Base-by-base conservation (phyloP, 148 eudicot species). In the Rhododendron molle region DNA sequence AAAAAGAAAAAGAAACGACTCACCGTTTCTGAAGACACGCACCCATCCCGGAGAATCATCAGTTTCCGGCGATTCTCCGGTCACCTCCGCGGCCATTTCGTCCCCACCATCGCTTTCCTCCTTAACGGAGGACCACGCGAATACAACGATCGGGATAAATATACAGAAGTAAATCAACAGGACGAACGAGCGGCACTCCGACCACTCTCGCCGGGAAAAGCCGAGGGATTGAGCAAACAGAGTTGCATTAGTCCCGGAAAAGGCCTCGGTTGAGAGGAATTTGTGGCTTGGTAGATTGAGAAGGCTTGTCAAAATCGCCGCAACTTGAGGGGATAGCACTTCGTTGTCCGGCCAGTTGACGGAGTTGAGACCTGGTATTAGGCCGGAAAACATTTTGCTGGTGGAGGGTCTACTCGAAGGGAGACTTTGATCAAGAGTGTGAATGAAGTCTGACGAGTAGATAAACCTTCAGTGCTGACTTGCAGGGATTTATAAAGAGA, bases 341-440 rank as follows among this genome's bases (percentile, higher is more conserved):
- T 83, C 58, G 85, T n/a, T 20, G 2, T 43, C 85, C 38, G 43
- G 28, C 15, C n/a, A 83, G 47, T 83, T 15, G 38, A 83, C 85
- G 15, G 85, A 83, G 54, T 67, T 83, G 56, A 83, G 77, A 44
- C 85, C 85, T n/a, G 58, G 85, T 28, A 43, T 26, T 8, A 83
- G 76, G 47, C 77, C 85, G 77, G 58, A 7, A 26, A 83, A 69
- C 85, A 83, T 83, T 32, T 69, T 23, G 26, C 28, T 23, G 1
- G 69, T 7, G 28, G 36, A 20, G 69, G 7, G 47, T 34, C 7
- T 3, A 56, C 47, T 0, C 23, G 7, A 32, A 54, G 60, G n/a
- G 65, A 58, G 65, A 54, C 65, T 14, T 8, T n/a, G 13, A 23
- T 49, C 13, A 21, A 40, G 80, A 43, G 7, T 21, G 38, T 30